These are phyloP conservation scores for Lentithecium fluviatile DNA, from an alignment of 495 filamentous ascomycete genomes.

Conservation along the genomic window DNA sequence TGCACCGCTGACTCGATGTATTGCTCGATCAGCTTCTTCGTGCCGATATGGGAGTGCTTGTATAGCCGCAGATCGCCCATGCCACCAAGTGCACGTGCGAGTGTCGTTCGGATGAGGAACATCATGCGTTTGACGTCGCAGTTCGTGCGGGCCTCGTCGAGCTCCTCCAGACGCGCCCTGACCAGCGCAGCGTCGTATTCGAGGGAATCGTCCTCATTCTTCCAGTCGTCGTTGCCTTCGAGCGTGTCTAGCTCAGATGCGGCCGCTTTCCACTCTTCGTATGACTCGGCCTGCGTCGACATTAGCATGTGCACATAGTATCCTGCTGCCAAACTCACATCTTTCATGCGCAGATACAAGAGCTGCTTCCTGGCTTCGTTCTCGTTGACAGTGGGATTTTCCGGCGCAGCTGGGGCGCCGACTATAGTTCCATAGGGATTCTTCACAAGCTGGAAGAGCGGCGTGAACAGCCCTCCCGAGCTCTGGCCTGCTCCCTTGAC, in stretches of 20 bases:
- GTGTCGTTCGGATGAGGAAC: slow-evolving; percentile 73
- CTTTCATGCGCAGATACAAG: slow-evolving; percentile 35
- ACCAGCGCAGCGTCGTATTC: slow-evolving; percentile 74
- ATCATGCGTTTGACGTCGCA: slow-evolving; percentile 76
- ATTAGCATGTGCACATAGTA: slow-evolving; percentile 6
- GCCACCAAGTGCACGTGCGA: slow-evolving; percentile 77
- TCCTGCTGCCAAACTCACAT: slow-evolving; percentile 22
- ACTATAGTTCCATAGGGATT: slow-evolving; percentile 31
- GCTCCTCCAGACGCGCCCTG: slow-evolving; percentile 62
- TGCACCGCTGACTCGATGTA: slow-evolving; percentile 77
- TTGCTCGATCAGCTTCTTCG: slow-evolving; percentile 78
- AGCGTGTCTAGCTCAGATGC: slow-evolving; percentile 78
- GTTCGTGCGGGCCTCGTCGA: slow-evolving; percentile 72
- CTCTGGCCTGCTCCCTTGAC: slow-evolving; percentile 22
- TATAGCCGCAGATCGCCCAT: slow-evolving; percentile 85
- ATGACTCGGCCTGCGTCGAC: slow-evolving; percentile 37
- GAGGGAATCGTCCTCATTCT: slow-evolving; percentile 58
- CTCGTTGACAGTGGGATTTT: not conserved
- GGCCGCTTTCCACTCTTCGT: slow-evolving; percentile 47
- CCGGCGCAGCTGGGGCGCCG: slow-evolving; percentile 7
- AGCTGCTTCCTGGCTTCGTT: slow-evolving; percentile 31
- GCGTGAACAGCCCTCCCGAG: slow-evolving; percentile 30
- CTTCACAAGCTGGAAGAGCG: slow-evolving; percentile 32
- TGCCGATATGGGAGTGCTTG: slow-evolving; percentile 79
- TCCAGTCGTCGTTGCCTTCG: slow-evolving; percentile 83